These are phyloP conservation scores for Backusella macrospora DNA, from an alignment of 192 early-diverging fungal species.

Conservation along the genomic window DNA sequence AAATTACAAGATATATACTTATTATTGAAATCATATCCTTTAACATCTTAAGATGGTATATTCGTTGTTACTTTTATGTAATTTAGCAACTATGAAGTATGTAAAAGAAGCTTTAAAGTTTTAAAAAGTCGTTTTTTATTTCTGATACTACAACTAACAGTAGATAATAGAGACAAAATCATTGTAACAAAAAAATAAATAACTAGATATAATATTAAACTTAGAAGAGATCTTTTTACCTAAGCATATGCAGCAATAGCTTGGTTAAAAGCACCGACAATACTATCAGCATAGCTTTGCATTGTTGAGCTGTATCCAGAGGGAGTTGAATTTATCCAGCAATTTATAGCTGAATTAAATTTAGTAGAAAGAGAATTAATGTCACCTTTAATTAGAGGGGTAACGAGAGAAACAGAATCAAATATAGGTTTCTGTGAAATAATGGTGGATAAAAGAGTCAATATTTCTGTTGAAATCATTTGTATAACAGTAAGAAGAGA, in stretches of 20 bases:
- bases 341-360: not conserved
- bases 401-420: not conserved
- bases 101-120: too few species aligned
- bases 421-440: conserved; percentile 7
- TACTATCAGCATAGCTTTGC: not conserved
- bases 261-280: not conserved
- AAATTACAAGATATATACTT: too few species aligned
- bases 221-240: not conserved
- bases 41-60: too few species aligned
- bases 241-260: not conserved
- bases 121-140: too few species aligned
- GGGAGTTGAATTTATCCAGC: conserved; percentile 5
- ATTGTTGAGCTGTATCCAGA: not conserved
- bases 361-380: not conserved
- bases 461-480: not conserved
- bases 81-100: too few species aligned
- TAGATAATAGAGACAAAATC: too few species aligned
- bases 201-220: too few species aligned
- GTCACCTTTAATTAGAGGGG: not conserved
- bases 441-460: not conserved
- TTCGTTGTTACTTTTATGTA: too few species aligned
- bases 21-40: too few species aligned
- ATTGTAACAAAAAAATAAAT: too few species aligned
- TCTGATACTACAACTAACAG: too few species aligned
- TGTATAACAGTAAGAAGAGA: not conserved